A percentile compares a stretch with the other conserved stretches of the same genome.
Evolutionary conservation across 1,284 basidiomycete species (phyloP).

Genomic region (Microstroma glucosiphilum): DNA sequence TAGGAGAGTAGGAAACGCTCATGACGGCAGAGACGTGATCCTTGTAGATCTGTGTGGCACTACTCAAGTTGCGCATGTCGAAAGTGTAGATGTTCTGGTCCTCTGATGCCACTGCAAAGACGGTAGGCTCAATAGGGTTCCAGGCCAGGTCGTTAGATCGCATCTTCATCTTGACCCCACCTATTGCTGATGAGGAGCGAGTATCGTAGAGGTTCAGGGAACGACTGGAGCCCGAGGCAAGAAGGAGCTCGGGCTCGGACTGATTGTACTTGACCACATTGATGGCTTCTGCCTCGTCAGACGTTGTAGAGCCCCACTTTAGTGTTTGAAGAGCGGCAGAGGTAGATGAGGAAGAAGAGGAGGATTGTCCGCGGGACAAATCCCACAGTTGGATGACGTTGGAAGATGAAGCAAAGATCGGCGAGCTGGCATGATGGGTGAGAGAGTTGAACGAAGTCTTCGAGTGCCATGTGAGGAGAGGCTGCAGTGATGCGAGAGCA

Average conservation of each 20-base stretch:
- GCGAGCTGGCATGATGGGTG: constrained; percentile 81
- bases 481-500: constrained; percentile 14
- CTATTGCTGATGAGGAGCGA: constrained; percentile 86
- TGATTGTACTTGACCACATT: constrained; percentile 85
- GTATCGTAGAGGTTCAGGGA: constrained; percentile 95
- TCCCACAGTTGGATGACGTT: constrained; percentile 96
- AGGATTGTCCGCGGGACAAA: constrained; percentile 60
- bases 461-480: constrained; percentile 41
- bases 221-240: constrained; percentile 85
- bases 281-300: constrained; percentile 65
- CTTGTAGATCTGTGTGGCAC: constrained; percentile 91
- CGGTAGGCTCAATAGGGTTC: constrained; percentile 91
- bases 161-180: constrained; percentile 78
- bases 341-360: constrained; percentile 51
- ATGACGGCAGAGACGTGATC: constrained; percentile 87
- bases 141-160: constrained; percentile 76
- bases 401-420: constrained; percentile 87
- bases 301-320: constrained; percentile 30
- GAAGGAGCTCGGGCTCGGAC: constrained; percentile 85
- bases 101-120: constrained; percentile 85
- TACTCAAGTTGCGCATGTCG: constrained; percentile 77
- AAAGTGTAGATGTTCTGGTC: constrained; percentile 99
- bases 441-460: constrained; percentile 63
- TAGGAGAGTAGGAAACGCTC: constrained; percentile 60
- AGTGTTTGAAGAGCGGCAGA: constrained; percentile 56